phyloP scores from a whole-genome alignment of 345 rosid species.

The Eucalyptus tenuipes region DNA sequence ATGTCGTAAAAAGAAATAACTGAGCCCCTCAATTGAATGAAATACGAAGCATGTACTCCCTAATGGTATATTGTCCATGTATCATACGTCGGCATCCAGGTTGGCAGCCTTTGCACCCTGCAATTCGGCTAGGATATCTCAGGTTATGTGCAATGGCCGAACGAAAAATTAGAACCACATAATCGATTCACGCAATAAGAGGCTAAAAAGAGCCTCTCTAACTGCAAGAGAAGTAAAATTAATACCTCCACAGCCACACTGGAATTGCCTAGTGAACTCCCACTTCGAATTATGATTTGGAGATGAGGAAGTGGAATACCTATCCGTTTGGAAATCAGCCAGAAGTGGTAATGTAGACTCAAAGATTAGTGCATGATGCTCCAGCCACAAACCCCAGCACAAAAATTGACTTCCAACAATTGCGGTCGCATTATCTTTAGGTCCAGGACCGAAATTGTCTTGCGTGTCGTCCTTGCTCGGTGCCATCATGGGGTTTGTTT shows the following conservation, averaged over 20 bases:
- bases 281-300: conserved; percentile 51
- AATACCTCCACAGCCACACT: conserved; percentile 72
- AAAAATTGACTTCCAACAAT: conserved; percentile 74
- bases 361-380: conserved; percentile 63
- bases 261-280: conserved; percentile 47
- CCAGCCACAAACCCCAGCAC: conserved; percentile 90
- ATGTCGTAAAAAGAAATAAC: too few relatives aligned
- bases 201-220: neutral
- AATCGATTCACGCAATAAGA: neutral
- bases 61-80: neutral
- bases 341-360: conserved; percentile 54
- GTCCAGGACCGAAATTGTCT: conserved; percentile 26
- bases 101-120: conserved; percentile 37
- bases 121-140: conserved; percentile 54
- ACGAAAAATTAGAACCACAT: neutral
- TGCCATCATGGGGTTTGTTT: conserved; percentile 20
- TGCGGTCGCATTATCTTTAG: conserved; percentile 43
- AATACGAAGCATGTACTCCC: neutral
- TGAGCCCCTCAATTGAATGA: neutral
- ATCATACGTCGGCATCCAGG: conserved; percentile 13
- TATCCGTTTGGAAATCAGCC: conserved; percentile 16
- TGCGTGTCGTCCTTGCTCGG: conserved; percentile 8
- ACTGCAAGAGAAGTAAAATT: neutral
- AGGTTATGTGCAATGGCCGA: conserved; percentile 65
- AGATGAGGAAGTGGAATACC: conserved; percentile 22